These are phyloP conservation scores for Erodium moschatum DNA, from an alignment of 441 rosid genomes.

Conservation along the genomic window DNA sequence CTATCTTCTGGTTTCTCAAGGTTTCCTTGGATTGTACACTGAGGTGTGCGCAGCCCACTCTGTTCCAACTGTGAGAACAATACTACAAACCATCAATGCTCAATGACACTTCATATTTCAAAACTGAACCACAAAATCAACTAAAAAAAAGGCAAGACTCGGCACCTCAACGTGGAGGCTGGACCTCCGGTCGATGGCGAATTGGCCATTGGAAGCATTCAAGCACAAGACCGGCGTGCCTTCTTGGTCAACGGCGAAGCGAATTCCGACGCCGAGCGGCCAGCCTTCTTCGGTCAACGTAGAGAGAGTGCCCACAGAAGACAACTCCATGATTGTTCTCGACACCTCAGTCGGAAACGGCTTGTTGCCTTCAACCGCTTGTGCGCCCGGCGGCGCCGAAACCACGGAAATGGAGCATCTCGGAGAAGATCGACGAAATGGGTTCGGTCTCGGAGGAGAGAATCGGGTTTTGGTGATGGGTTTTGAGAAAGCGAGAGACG, in stretches of 20 bases:
- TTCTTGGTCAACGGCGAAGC: slow-evolving; percentile 67
- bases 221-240: slow-evolving; percentile 75
- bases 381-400: slow-evolving; percentile 27
- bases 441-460: slow-evolving; percentile 27
- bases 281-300: slow-evolving; percentile 50
- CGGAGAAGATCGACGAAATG: slow-evolving; percentile 29
- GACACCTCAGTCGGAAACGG: slow-evolving; percentile 82
- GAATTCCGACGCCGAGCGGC: slow-evolving; percentile 77
- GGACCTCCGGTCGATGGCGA: slow-evolving; percentile 50
- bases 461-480: slow-evolving; percentile 31
- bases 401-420: slow-evolving; percentile 60
- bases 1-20: slow-evolving; percentile 53
- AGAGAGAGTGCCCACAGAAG: slow-evolving; percentile 71
- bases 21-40: slow-evolving; percentile 77
- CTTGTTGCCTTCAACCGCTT: slow-evolving; percentile 26
- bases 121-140: not conserved
- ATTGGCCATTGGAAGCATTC: slow-evolving; percentile 25
- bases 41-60: slow-evolving; percentile 76
- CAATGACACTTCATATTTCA: not conserved
- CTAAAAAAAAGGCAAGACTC: no score
- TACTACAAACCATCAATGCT: slow-evolving; percentile 9
- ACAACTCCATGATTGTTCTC: slow-evolving; percentile 78
- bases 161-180: slow-evolving; percentile 85
- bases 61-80: slow-evolving; percentile 55
- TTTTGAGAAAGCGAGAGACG: slow-evolving; percentile 18